Evolutionary conservation across 148 eudicot species (phyloP), one percentile per base, ranked within the genome.

Genomic region (Chenopodium quinoa): DNA sequence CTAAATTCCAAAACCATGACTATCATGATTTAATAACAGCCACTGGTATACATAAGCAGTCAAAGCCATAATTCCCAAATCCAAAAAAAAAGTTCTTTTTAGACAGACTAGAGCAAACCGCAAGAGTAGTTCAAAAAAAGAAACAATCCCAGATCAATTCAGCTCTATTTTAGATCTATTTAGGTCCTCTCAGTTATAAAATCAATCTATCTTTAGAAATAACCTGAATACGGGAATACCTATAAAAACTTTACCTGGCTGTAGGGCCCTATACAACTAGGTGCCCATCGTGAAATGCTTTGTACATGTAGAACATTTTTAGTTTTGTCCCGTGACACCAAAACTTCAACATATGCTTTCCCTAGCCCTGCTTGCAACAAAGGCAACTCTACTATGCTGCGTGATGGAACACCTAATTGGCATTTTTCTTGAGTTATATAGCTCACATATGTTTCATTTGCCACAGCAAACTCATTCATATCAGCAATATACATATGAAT

Each of bases 261-360:
- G 84, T 95, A 95, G 14, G 99, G 99, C 75, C 99, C 99, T 48
- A 95, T 95, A 80, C 97, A 91, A 84, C 99, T 95, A 80, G 99
- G 99, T 76, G 99, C 99, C 99, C 99, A 95, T 77, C 88, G 85
- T 11, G 99, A 95, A 83, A 95, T 93, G 86, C 99, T 95, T 73
- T 95, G 99, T n/a, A 95, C 98, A 84, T 95, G 99, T 88, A 95
- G 87, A 80, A 95, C 99, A 79, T 86, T 90, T 87, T 93, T 95
- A 80, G 86, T 84, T 72, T 84, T 85, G 73, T 93, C 92, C 80
- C 80, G 88, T 76, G 98, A 91, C 80, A 91, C 97, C 87, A 95
- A 80, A 60, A 93, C 92, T 87, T 95, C 99, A 87, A 92, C 68
- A 81, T 90, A 95, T 22, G 93, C 98, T 78, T 81, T 90, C 46